Evolutionary conservation across 805 yeast species (phyloP), one percentile per base, ranked within the genome.

Genomic region (Saccharomyces jurei): DNA sequence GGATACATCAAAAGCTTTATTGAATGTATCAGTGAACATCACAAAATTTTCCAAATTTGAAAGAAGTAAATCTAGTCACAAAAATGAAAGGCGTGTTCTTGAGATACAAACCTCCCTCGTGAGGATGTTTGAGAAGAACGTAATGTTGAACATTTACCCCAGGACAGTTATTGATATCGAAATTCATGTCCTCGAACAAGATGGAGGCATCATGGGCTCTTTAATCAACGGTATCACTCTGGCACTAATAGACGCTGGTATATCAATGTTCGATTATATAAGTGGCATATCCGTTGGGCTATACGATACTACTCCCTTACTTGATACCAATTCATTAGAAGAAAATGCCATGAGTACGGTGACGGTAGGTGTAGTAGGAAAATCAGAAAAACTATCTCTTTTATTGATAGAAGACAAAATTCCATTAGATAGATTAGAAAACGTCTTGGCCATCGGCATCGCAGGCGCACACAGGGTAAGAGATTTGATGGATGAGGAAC

Each of bases 201-300:
- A 94, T 65, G 99, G 99, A 41, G 96, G 96, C 0, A 66, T 92
- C 27, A 69, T 92, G 58, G 81, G 96, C 0, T 77, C 87, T 0
- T 81, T 94, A 60, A 77, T 89, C 47, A 94, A 94, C 67, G 88
- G 97, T 9, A 81, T 88, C 47, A 89, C 97, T 1, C 73, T 94
- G 62, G 97, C 96, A 0, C 75, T 94, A 48, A 82, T 94, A 32
- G 98, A 94, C 71, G 97, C 98, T 1, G 98, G 98, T 50, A 84
- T 94, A 49, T 86, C 97, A 4, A 84, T 94, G 86, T 87, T 86
- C 65, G 98, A 94, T 67, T 91, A 89, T 66, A 86, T 92, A 14
- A 81, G 89, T 53, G 83, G 96, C 0, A 80, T 89, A 14, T 79
- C 86, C 29, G 87, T 90, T 4, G 97, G 97, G 0, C 71, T 88